phyloP scores from a whole-genome alignment of 305 asterid genomes.

The Striga hermonthica region DNA sequence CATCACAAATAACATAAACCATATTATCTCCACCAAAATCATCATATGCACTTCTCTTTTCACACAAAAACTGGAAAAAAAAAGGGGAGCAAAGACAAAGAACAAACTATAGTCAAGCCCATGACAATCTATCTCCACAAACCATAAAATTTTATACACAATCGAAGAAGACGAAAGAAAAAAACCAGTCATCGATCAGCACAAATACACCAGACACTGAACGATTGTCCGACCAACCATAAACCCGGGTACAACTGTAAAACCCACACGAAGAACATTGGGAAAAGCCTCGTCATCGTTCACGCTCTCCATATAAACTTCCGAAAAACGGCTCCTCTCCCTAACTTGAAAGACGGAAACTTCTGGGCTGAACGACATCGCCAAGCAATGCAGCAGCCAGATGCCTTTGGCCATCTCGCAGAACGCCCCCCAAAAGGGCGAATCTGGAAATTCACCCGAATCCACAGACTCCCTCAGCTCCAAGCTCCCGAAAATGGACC shows the following conservation, averaged over 20 bases:
- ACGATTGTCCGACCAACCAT: conserved; percentile 52
- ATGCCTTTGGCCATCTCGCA: conserved; percentile 73
- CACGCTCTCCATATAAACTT: conserved; percentile 73
- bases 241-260: conserved; percentile 69
- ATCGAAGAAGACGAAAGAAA: too few relatives aligned
- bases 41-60: not conserved
- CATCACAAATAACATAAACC: too few relatives aligned
- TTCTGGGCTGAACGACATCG: conserved; percentile 52
- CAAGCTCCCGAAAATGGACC: conserved; percentile 56
- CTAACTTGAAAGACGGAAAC: conserved; percentile 57
- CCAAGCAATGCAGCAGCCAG: conserved; percentile 81
- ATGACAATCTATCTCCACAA: conserved; percentile 29
- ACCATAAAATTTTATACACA: conserved; percentile 13
- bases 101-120: conserved; percentile 2
- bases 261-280: conserved; percentile 61
- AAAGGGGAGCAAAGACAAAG: not conserved
- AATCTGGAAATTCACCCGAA: conserved; percentile 58
- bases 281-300: conserved; percentile 53
- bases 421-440: conserved; percentile 52
- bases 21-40: conserved; percentile 10
- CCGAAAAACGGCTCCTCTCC: conserved; percentile 54
- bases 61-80: not conserved
- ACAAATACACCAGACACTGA: conserved; percentile 65
- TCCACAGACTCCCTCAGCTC: conserved; percentile 44
- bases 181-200: conserved; percentile 19